Base-by-base conservation (phyloP, 2,329 filamentous ascomycete genomes). In the Akanthomyces dipterigenus region DNA sequence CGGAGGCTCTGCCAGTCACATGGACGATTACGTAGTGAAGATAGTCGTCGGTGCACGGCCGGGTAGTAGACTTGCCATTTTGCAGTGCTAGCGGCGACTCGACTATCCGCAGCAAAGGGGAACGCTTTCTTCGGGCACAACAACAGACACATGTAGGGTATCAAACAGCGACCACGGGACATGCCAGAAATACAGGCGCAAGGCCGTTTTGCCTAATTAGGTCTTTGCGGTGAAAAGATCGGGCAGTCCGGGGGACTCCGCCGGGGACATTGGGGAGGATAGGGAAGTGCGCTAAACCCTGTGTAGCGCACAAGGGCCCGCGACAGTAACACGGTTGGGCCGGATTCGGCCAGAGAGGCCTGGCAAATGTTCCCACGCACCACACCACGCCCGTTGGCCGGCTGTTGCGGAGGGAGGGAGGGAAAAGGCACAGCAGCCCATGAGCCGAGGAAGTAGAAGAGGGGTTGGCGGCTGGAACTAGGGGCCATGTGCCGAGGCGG, bases 401-500 rank as follows among this genome's bases (percentile, higher is more conserved):
- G 42, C 20, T 45, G 42, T n/a, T 45, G 42, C 20, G 46, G 26
- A 28, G 22, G 46, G 20, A 12, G 46, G 18, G 12, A 16, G 45
- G 45, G 45, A 26, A 9, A 43, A 34, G 31, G 36, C 36, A n/a
- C 36, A 38, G 14, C 12, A 16, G 26, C 20, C 28, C 22, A 14
- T 31, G 45, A 24, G 18, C 55, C 55, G 55, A 58, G 55, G 55
- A 46, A 58, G 24, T 16, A 20, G 38, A 31, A 6, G 55, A 58
- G 55, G 55, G 55, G 55, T 50, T 58, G 45, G 45, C 16, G 9
- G 20, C 45, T 49, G 42, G 9, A 42, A 49, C 34, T 49, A 50
- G 46, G n/a, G 45, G 45, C 55, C 45, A 58, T 58, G 45, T 58
- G 55, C 55, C 55, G 55, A 58, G 31, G 26, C 22, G 53, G 22